Percentiles rank a stretch among this genome's conserved stretches.
Evolutionary conservation across 2,329 filamentous ascomycete genomes (phyloP).

Genomic region (Arthrinium phaeospermum): DNA sequence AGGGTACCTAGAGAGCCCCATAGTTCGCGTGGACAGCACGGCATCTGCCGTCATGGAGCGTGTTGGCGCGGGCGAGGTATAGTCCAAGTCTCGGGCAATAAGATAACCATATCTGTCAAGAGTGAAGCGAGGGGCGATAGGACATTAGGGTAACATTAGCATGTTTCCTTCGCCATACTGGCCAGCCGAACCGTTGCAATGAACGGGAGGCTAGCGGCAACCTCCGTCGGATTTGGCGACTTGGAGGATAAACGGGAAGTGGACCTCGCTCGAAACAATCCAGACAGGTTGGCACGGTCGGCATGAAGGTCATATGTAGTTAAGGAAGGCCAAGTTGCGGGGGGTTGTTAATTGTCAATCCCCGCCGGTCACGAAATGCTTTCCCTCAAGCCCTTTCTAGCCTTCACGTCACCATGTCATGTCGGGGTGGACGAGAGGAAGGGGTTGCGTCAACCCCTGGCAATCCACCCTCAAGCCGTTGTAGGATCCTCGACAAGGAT

Average conservation of each 20-base stretch:
- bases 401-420: neutral
- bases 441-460: neutral
- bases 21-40: conserved; percentile 6
- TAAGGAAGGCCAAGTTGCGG: neutral
- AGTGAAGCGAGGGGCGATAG: neutral
- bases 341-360: neutral
- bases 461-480: neutral
- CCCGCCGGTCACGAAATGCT: conserved; percentile 6
- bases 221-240: neutral
- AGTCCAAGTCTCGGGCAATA: conserved; percentile 17
- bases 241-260: conserved; percentile 4
- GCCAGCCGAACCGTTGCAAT: conserved; percentile 1
- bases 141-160: conserved; percentile 8
- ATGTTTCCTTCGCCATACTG: neutral
- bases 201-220: conserved; percentile 3
- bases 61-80: neutral
- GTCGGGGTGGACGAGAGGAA: conserved; percentile 13
- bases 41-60: neutral
- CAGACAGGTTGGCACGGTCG: neutral
- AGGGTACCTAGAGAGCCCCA: neutral
- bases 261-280: neutral
- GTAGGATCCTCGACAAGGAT: conserved; percentile 20
- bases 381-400: neutral
- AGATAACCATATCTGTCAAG: conserved; percentile 19
- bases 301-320: conserved; percentile 9